These are phyloP conservation scores for Euphorbia celastroides DNA, from an alignment of 441 rosid genomes.

Conservation along the genomic window DNA sequence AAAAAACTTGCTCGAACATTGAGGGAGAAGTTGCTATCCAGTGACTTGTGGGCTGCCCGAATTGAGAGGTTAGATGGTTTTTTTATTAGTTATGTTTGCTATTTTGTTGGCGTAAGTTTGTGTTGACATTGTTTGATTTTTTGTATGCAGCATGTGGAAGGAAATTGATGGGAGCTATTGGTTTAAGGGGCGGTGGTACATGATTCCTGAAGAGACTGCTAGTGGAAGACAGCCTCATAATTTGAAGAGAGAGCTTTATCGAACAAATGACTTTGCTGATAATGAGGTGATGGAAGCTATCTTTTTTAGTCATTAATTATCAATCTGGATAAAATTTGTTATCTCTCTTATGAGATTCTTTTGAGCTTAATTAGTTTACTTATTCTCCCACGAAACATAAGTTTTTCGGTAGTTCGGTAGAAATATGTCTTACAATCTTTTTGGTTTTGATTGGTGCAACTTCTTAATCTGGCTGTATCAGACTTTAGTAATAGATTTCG, in stretches of 20 bases:
- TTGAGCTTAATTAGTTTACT: background rate
- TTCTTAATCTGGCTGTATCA: background rate
- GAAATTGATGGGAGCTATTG: constrained; percentile 62
- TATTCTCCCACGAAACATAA: background rate
- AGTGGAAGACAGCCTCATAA: constrained; percentile 82
- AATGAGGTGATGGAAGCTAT: constrained; percentile 47
- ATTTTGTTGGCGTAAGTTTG: background rate
- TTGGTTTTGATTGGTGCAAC: background rate
- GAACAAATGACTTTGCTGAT: constrained; percentile 72
- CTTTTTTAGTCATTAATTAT: constrained; percentile 9
- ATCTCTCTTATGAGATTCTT: background rate
- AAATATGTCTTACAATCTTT: background rate
- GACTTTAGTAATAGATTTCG: background rate
- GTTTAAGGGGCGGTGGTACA: constrained; percentile 74
- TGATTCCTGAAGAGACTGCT: constrained; percentile 90
- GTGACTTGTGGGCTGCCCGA: constrained; percentile 83
- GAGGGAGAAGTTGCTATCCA: constrained; percentile 83
- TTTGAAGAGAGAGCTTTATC: constrained; percentile 74
- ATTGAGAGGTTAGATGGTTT: constrained; percentile 48
- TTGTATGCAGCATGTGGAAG: constrained; percentile 64
- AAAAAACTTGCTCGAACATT: constrained; percentile 60
- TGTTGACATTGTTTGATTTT: constrained; percentile 11
- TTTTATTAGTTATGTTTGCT: background rate
- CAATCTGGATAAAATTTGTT: background rate
- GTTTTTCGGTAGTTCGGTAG: background rate